Percentiles rank a stretch among this genome's conserved stretches.
These are phyloP conservation scores for Lodderomyces orthopsilosis DNA, from an alignment of 1,139 yeast genomes.

Conservation along the genomic window DNA sequence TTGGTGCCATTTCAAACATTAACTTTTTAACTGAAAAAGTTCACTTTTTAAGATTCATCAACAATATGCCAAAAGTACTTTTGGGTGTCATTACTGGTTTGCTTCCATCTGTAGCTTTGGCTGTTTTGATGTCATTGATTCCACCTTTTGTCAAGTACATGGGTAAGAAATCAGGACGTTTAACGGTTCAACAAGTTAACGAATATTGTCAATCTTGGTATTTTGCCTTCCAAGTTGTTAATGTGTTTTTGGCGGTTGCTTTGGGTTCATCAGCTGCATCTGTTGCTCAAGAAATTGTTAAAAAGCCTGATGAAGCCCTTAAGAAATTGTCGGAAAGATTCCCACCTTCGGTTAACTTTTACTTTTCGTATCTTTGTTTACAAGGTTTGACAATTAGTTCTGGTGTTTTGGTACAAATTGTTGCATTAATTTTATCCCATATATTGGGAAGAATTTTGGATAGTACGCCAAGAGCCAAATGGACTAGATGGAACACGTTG, in stretches of 20 bases:
- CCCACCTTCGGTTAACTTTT: slow-evolving; percentile 74
- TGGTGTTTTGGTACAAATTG: slow-evolving; percentile 40
- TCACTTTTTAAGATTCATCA: slow-evolving; percentile 67
- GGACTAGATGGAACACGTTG: slow-evolving; percentile 43
- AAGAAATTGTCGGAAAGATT: slow-evolving; percentile 54
- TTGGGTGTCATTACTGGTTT: slow-evolving; percentile 84
- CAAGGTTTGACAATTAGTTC: slow-evolving; percentile 43
- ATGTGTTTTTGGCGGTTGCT: slow-evolving; percentile 79
- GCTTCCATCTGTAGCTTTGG: slow-evolving; percentile 79
- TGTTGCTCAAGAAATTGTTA: slow-evolving; percentile 57
- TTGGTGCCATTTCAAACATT: slow-evolving; percentile 88
- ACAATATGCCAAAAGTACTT: slow-evolving; percentile 61
- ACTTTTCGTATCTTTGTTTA: slow-evolving; percentile 49
- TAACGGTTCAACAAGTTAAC: slow-evolving; percentile 72
- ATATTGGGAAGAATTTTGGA: slow-evolving; percentile 46
- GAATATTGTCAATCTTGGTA: slow-evolving; percentile 81
- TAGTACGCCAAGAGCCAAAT: slow-evolving; percentile 47
- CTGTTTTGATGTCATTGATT: slow-evolving; percentile 76
- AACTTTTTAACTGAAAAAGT: slow-evolving; percentile 65
- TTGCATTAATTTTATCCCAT: slow-evolving; percentile 44
- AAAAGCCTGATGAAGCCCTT: slow-evolving; percentile 56
- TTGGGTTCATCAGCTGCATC: slow-evolving; percentile 76
- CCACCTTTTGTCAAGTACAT: slow-evolving; percentile 65
- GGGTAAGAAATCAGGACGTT: slow-evolving; percentile 71
- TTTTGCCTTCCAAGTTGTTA: slow-evolving; percentile 86